Evolutionary conservation across 768 basidiomycete species (phyloP), one percentile per base, ranked within the genome.

Genomic region (Astraeus odoratus): DNA sequence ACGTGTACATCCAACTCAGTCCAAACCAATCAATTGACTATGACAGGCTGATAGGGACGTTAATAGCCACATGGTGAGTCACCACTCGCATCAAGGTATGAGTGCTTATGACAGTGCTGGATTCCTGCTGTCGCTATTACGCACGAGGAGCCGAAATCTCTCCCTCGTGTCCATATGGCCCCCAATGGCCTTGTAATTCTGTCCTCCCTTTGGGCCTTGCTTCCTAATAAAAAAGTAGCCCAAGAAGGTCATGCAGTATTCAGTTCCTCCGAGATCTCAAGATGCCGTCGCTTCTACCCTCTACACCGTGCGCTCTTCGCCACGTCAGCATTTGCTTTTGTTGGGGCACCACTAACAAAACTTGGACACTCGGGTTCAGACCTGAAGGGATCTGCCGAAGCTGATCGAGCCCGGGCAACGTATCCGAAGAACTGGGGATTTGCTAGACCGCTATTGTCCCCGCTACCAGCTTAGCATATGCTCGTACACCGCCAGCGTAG

Each of bases 401-500:
- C 54, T 15, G 47, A 49, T 39, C 52, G 57, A 44, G 44, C 48
- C 38, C 51, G 57, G 40, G 51, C 50, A 1, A 39, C 43, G 3
- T 30, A 42, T 19, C 25, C 57, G 5, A 46, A 51, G 45, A 24
- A 15, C 15, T 33, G 40, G 24, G n/a, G 24, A 16, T 5, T 23
- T 9, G 8, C 26, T 34, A 50, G 48, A 31, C 49, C 13, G 42
- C 19, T 23, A 54, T 50, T 4, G 43, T 54, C 13, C 51, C 51
- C 0, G 50, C 46, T 5, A 52, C 49, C 16, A 55, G 51, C 38
- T 12, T 50, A 8, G 48, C 8, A 19, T 53, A 55, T 8, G 15
- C 24, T 7, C 39, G 38, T 66, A 60, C 44, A 53, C 52, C 7
- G 44, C 52, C 0, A 50, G 49, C 2, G 54, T 64, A 13, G 60